These are phyloP conservation scores for Eucalyptus guilfoylei DNA, from an alignment of 345 rosid species.

Conservation along the genomic window DNA sequence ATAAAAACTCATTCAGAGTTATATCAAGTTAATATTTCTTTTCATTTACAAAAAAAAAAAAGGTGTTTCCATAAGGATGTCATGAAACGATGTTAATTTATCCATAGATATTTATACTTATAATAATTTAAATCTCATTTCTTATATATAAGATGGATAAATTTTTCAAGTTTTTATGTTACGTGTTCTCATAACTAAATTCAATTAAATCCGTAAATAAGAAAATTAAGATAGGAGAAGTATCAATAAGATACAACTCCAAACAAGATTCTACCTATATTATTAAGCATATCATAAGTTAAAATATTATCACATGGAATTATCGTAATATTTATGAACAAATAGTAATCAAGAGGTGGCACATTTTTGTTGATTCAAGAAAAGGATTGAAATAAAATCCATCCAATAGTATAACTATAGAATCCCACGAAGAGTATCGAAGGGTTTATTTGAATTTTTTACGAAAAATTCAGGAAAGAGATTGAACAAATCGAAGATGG, in stretches of 20 bases:
- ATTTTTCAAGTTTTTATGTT: not conserved
- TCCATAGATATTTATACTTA: not conserved
- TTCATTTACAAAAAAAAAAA: not conserved
- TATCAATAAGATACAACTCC: not conserved
- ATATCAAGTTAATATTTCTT: accelerated
- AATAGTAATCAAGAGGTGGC: not conserved
- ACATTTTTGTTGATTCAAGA: not conserved
- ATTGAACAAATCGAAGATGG: not conserved
- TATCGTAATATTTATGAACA: not conserved
- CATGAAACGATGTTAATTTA: not conserved
- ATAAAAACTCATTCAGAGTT: not conserved
- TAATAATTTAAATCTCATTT: not conserved
- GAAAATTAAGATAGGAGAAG: not conserved
- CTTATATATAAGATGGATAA: not conserved
- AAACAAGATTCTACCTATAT: not conserved
- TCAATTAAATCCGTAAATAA: not conserved
- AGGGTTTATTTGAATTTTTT: not conserved
- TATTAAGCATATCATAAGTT: not conserved
- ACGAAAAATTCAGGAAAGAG: accelerated
- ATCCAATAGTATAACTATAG: not conserved
- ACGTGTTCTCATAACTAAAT: not conserved
- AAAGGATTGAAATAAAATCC: not conserved
- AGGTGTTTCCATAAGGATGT: not conserved
- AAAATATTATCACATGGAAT: no score
- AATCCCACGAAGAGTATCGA: not conserved